phyloP scores from a whole-genome alignment of 108 stramenopile species.

The Mayamaea pseudoterrestris region DNA sequence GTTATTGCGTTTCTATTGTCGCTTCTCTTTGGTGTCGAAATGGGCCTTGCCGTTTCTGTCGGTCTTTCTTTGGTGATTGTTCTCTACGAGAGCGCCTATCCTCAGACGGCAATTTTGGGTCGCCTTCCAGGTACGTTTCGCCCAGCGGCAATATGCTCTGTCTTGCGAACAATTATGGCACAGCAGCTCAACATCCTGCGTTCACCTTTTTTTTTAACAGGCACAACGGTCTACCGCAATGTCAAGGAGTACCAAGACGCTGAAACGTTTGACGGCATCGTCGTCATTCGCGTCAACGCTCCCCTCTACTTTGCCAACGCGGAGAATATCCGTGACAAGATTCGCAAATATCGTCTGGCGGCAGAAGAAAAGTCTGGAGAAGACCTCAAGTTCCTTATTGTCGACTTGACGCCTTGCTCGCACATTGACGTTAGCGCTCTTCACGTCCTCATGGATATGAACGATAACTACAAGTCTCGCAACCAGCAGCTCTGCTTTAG shows the following conservation, averaged over 20 bases:
- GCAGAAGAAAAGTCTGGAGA: slow-evolving; percentile 10
- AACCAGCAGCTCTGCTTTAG: slow-evolving; percentile 24
- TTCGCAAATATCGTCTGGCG: slow-evolving; percentile 16
- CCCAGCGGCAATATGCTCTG: too few relatives aligned
- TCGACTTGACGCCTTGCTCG: slow-evolving; percentile 33
- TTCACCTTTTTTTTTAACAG: too few relatives aligned
- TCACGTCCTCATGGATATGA: slow-evolving; percentile 29
- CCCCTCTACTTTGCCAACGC: slow-evolving; percentile 59
- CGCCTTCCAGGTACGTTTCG: slow-evolving; percentile 41
- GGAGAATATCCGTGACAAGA: slow-evolving; percentile 24
- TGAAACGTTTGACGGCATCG: slow-evolving; percentile 38
- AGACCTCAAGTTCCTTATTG: slow-evolving; percentile 18
- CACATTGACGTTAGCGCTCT: slow-evolving; percentile 39
- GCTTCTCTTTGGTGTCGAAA: slow-evolving; percentile 52
- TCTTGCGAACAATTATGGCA: too few relatives aligned
- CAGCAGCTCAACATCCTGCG: too few relatives aligned
- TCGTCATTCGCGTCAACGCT: slow-evolving; percentile 48
- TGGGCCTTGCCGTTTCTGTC: slow-evolving; percentile 50
- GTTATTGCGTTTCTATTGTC: slow-evolving; percentile 39
- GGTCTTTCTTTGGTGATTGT: slow-evolving; percentile 41
- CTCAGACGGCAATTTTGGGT: slow-evolving; percentile 54
- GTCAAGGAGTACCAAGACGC: slow-evolving; percentile 40
- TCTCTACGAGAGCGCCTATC: slow-evolving; percentile 42
- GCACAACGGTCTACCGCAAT: slow-evolving; percentile 35
- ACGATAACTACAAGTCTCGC: slow-evolving; percentile 8